Evolutionary conservation across 306 rosid species (phyloP).

Genomic region (Senna tora): DNA sequence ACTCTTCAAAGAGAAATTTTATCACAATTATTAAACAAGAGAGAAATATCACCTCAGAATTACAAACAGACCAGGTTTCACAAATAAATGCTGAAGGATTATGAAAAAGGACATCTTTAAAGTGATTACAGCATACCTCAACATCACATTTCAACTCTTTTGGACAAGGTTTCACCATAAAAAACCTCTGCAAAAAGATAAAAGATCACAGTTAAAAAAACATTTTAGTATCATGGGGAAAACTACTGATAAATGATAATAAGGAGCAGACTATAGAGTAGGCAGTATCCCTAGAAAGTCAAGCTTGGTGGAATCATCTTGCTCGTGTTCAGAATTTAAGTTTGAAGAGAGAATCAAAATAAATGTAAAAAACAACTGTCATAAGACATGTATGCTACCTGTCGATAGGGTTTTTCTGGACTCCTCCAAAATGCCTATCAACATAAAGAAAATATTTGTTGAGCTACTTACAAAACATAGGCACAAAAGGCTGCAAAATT

Average conservation of each 20-base stretch:
- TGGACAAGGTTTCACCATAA: slow-evolving; percentile 92
- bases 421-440: slow-evolving; percentile 96
- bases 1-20: slow-evolving; percentile 9
- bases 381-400: slow-evolving; percentile 52
- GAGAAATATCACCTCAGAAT: neutral
- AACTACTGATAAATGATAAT: slow-evolving; percentile 13
- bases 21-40: neutral
- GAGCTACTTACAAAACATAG: slow-evolving; percentile 7
- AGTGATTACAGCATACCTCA: slow-evolving; percentile 63
- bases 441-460: slow-evolving; percentile 35
- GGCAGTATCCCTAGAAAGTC: slow-evolving; percentile 14
- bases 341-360: neutral
- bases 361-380: slow-evolving; percentile 1
- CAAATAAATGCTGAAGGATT: slow-evolving; percentile 9
- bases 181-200: slow-evolving; percentile 74
- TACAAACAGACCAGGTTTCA: slow-evolving; percentile 2
- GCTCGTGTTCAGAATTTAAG: neutral
- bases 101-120: slow-evolving; percentile 2
- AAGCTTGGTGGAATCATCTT: slow-evolving; percentile 2
- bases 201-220: slow-evolving; percentile 1
- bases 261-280: neutral
- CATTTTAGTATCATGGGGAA: neutral
- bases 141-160: slow-evolving; percentile 97
- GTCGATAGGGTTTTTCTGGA: slow-evolving; percentile 96
- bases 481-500: slow-evolving; percentile 2